Conservation (phyloP, 2,329 filamentous ascomycete genomes). For the Ophiocordyceps camponoti-leonardi region DNA sequence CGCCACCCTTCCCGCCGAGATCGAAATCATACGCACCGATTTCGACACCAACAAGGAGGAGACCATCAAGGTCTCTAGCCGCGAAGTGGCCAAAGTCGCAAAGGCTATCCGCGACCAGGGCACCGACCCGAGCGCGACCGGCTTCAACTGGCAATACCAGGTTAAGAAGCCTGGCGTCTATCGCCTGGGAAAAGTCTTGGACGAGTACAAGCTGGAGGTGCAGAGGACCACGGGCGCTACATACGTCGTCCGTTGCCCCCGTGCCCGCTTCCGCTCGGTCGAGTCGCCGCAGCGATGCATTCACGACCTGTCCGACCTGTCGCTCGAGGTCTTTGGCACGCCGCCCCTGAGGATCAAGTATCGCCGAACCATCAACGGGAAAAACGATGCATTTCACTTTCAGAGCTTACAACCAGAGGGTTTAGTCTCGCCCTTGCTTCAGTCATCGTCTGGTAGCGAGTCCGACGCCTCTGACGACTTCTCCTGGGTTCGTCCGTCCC, state of each 20-base stretch:
- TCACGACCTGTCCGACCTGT: conserved; percentile 73
- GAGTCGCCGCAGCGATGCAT: conserved; percentile 55
- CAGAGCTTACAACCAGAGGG: conserved; percentile 88
- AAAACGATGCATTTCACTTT: conserved; percentile 71
- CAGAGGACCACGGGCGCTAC: conserved; percentile 60
- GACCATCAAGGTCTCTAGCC: conserved; percentile 55
- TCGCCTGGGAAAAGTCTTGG: conserved; percentile 65
- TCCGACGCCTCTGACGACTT: conserved; percentile 48
- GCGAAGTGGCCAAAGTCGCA: conserved; percentile 59
- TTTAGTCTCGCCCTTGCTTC: conserved; percentile 60
- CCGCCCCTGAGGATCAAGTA: conserved; percentile 88
- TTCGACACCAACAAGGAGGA: conserved; percentile 68
- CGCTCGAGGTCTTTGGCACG: conserved; percentile 70
- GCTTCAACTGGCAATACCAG: conserved; percentile 52
- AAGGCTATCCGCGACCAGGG: conserved; percentile 50
- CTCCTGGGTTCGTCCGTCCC: conserved; percentile 64
- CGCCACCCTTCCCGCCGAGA: conserved; percentile 72
- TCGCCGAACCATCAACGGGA: conserved; percentile 69
- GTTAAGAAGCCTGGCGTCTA: conserved; percentile 84
- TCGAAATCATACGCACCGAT: conserved; percentile 79
- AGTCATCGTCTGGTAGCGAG: conserved; percentile 40
- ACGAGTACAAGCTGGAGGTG: conserved; percentile 88
- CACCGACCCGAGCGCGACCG: conserved; percentile 39
- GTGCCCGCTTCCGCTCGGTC: conserved; percentile 51
- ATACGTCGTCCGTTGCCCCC: conserved; percentile 73